Evolutionary conservation across 768 basidiomycete species (phyloP).

Genomic region (Fomitopsis serialis): DNA sequence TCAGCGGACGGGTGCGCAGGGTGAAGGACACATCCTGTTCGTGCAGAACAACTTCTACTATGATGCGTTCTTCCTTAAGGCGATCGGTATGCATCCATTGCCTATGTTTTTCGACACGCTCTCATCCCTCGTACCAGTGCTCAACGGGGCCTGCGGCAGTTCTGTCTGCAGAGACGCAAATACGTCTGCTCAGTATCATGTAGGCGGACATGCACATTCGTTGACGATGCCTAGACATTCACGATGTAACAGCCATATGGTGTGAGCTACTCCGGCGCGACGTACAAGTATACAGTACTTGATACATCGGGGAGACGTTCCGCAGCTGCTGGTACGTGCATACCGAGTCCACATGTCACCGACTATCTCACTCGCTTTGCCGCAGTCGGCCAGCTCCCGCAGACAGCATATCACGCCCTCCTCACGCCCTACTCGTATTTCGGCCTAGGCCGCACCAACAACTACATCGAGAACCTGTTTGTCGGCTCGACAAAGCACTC

Average conservation of each 20-base stretch:
- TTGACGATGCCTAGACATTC: neutral
- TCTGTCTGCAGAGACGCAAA: conserved; percentile 67
- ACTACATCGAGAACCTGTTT: conserved; percentile 98
- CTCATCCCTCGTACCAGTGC: conserved; percentile 41
- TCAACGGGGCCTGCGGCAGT: conserved; percentile 90
- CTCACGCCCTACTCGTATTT: conserved; percentile 93
- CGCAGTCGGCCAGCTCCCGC: conserved; percentile 88
- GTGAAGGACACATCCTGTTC: conserved; percentile 63
- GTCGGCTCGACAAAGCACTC: conserved; percentile 84
- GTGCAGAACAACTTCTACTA: conserved; percentile 98
- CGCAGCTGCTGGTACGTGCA: conserved; percentile 73
- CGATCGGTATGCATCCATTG: conserved; percentile 61
- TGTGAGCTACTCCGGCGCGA: conserved; percentile 89
- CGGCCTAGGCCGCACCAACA: conserved; percentile 95
- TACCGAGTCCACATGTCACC: neutral
- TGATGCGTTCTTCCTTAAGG: conserved; percentile 98
- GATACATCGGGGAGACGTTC: conserved; percentile 85
- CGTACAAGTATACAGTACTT: conserved; percentile 95
- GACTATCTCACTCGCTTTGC: conserved; percentile 5
- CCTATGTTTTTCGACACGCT: neutral
- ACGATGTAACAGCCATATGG: conserved; percentile 68
- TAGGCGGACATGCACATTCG: conserved; percentile 24
- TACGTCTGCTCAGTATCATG: conserved; percentile 64
- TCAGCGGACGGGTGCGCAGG: conserved; percentile 70
- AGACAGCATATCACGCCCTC: conserved; percentile 87